Percentiles rank a stretch among this genome's conserved stretches.
Conservation (phyloP, 2,329 filamentous ascomycete species). For the Hypomyces perniciosus region DNA sequence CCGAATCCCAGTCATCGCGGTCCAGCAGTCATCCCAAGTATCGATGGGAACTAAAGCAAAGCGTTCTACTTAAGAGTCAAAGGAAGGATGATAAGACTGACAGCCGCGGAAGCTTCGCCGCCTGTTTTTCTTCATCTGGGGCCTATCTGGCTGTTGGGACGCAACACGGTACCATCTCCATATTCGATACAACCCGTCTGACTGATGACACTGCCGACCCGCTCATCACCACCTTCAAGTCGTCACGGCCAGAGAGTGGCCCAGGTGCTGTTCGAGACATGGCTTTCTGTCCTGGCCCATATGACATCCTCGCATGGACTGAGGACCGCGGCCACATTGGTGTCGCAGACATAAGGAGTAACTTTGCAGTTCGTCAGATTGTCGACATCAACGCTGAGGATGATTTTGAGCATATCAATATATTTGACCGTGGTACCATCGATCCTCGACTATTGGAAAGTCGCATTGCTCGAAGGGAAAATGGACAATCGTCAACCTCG, state of each 20-base stretch:
- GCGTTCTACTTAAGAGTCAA: constrained; percentile 54
- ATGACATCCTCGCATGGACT: constrained; percentile 88
- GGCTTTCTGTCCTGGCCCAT: constrained; percentile 84
- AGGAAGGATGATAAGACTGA: constrained; percentile 47
- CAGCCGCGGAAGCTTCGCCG: constrained; percentile 67
- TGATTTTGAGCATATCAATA: constrained; percentile 49
- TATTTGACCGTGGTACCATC: constrained; percentile 50
- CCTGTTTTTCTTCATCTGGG: constrained; percentile 68
- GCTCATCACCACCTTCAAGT: constrained; percentile 69
- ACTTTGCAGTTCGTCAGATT: constrained; percentile 62
- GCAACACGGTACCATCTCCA: constrained; percentile 72
- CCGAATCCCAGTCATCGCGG: constrained; percentile 19
- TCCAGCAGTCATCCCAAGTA: constrained; percentile 27
- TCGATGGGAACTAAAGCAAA: constrained; percentile 46
- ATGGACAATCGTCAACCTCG: constrained; percentile 18
- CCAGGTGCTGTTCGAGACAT: constrained; percentile 83
- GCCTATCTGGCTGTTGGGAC: constrained; percentile 69
- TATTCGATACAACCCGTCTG: constrained; percentile 57
- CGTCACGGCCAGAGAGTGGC: constrained; percentile 64
- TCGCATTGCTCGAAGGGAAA: constrained; percentile 36
- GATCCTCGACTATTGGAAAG: constrained; percentile 47
- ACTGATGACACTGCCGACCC: constrained; percentile 45
- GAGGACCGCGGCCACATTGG: constrained; percentile 77
- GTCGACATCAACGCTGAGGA: constrained; percentile 57
- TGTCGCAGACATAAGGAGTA: constrained; percentile 64